Conservation (phyloP, 2,329 filamentous ascomycete genomes). For the Alternaria sp. region DNA sequence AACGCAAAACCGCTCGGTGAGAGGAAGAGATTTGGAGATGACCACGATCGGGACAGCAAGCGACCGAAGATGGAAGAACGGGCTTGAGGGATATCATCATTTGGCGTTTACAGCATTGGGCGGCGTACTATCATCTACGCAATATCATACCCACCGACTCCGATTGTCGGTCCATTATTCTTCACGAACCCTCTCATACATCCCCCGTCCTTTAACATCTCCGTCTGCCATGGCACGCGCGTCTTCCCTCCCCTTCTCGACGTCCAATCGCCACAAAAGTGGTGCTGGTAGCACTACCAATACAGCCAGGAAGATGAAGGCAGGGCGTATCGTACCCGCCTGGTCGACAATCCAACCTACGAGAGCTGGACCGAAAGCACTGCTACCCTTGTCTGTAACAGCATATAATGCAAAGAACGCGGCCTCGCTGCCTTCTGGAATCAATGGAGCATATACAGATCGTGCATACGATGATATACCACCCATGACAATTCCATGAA, state of each 20-base stretch:
- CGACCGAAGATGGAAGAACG: conserved; percentile 51
- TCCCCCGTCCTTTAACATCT: conserved; percentile 23
- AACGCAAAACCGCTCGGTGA: conserved; percentile 76
- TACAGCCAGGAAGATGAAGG: conserved; percentile 85
- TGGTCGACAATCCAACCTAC: conserved; percentile 87
- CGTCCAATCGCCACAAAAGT: conserved; percentile 80
- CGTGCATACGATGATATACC: conserved; percentile 89
- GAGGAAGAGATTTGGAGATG: conserved; percentile 58
- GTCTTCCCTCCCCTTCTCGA: conserved; percentile 62
- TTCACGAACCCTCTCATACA: conserved; percentile 29
- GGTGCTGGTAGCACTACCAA: conserved; percentile 81
- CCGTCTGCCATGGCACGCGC: conserved; percentile 36
- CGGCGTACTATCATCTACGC: conserved; percentile 18
- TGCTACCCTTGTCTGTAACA: conserved; percentile 94
- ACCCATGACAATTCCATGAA: conserved; percentile 90
- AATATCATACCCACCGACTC: conserved; percentile 4
- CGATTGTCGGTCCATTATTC: conserved; percentile 12
- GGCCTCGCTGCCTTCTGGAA: conserved; percentile 89
- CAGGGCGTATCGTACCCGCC: conserved; percentile 56
- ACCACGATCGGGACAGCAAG: conserved; percentile 54
- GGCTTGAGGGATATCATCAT: conserved; percentile 19
- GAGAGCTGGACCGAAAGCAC: conserved; percentile 87
- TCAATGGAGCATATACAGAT: conserved; percentile 86
- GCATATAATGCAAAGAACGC: conserved; percentile 95
- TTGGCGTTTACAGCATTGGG: conserved; percentile 9